Base-by-base conservation (phyloP, 345 rosid species). In the Punica granatum region DNA sequence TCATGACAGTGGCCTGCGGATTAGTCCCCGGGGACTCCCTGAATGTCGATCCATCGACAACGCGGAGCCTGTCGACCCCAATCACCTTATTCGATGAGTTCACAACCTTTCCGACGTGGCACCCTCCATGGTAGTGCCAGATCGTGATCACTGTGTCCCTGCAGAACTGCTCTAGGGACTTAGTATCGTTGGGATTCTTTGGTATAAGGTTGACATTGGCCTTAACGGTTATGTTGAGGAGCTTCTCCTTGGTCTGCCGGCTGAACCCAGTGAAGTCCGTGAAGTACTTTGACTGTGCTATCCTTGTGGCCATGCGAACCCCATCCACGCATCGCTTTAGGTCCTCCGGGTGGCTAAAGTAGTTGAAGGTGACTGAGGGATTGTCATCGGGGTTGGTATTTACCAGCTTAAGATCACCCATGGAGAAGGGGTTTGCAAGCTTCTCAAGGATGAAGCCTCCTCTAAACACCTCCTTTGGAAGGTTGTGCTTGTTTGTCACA, bases 121-220 rank as follows among this genome's bases (percentile, higher is more conserved):
- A 86, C 9, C 99, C 99, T 13, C 98, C 99, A 59, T 95, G 99
- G 68, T 86, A 95, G 48, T 95, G 99, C 99, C 98, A 95, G 37
- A 95, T 95, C 35, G 97, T 85, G 87, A 89, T 81, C 69, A 95
- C 97, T 8, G 96, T 88, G 78, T 95, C 98, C 67, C 69, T 86
- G 74, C 99, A 95, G 83, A 92, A 95, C 86, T 94, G 99, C 83
- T 86, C 92, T 25, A 94, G 62, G 39, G 92, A 94, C 83, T 77
- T 75, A 66, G 96, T 91, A 79, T 94, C 98, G 49, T 94, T 88
- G 35, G 79, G 53, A 31, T 85, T 86, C 75, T 75, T 94, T 19
- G 97, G 92, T 9, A 92, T 77, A 23, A 91, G 79, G 82, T 91
- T 94, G 60, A 94, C 83, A 74, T 85, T 95, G 56, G 99, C 98